A percentile compares a stretch with the other conserved stretches of the same genome.
phyloP scores from a whole-genome alignment of 2,329 filamentous ascomycete genomes.

The Fusarium luffae region DNA sequence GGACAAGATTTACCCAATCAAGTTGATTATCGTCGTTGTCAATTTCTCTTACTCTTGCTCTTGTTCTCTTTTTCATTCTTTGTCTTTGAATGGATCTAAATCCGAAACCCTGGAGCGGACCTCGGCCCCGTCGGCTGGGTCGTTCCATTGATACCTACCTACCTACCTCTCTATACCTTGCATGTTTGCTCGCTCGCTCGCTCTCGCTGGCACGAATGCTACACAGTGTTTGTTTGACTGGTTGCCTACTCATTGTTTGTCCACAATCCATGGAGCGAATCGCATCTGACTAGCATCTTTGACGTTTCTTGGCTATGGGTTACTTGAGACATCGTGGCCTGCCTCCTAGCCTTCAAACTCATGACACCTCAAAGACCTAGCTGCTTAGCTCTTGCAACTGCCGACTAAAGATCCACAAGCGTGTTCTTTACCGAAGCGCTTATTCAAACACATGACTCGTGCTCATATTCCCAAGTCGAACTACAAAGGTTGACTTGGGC shows the following conservation, averaged over 20 bases:
- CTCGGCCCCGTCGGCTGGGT: constrained; percentile 29
- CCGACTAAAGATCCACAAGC: constrained; percentile 27
- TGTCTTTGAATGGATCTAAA: constrained; percentile 9
- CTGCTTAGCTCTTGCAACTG: constrained; percentile 25
- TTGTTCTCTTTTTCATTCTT: constrained; percentile 7
- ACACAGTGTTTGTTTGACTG: constrained; percentile 27
- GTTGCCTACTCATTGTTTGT: constrained; percentile 8
- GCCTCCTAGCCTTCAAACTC: neutral
- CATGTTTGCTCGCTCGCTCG: neutral
- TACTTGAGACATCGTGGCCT: neutral
- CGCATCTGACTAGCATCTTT: constrained; percentile 18
- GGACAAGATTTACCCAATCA: constrained; percentile 5
- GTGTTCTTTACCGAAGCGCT: constrained; percentile 16
- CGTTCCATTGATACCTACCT: constrained; percentile 8
- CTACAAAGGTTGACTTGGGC: neutral
- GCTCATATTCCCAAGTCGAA: constrained; percentile 1
- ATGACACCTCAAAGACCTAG: neutral
- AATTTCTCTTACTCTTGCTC: constrained; percentile 3
- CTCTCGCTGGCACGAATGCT: constrained; percentile 1
- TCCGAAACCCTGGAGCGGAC: constrained; percentile 10
- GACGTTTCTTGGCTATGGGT: constrained; percentile 3
- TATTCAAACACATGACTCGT: constrained; percentile 29
- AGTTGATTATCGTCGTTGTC: neutral
- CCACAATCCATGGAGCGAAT: constrained; percentile 26
- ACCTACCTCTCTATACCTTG: constrained; percentile 12